Evolutionary conservation across 2,329 filamentous ascomycete species (phyloP).

Genomic region (Sphaceloma murrayae): DNA sequence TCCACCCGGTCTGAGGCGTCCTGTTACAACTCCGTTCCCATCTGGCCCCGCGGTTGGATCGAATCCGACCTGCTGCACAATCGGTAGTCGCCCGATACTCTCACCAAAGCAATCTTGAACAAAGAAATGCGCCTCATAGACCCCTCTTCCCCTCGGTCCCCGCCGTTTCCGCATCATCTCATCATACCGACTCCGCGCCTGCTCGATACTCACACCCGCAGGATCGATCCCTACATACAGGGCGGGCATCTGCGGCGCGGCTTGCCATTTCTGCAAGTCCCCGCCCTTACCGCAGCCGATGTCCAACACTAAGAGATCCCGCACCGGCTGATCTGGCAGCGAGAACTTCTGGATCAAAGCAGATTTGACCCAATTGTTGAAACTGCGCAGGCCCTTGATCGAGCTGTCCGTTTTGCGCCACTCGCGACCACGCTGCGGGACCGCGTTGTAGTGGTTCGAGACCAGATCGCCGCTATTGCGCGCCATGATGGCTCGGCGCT

Average conservation of each 20-base stretch:
- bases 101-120: slow-evolving; percentile 90
- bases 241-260: slow-evolving; percentile 80
- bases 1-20: slow-evolving; percentile 59
- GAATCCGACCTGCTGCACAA: slow-evolving; percentile 80
- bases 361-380: slow-evolving; percentile 99
- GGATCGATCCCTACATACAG: slow-evolving; percentile 92
- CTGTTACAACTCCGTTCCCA: slow-evolving; percentile 47
- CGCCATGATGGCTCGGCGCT: slow-evolving; percentile 44
- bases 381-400: slow-evolving; percentile 86
- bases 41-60: slow-evolving; percentile 58
- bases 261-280: slow-evolving; percentile 91
- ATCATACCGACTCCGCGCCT: slow-evolving; percentile 75
- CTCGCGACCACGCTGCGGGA: slow-evolving; percentile 84
- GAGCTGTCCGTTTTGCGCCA: slow-evolving; percentile 91
- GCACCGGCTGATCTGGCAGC: slow-evolving; percentile 34
- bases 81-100: slow-evolving; percentile 67
- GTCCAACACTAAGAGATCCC: slow-evolving; percentile 73
- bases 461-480: slow-evolving; percentile 66
- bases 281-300: slow-evolving; percentile 96
- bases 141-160: slow-evolving; percentile 29
- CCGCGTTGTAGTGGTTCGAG: slow-evolving; percentile 87
- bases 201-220: slow-evolving; percentile 82
- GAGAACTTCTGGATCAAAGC: slow-evolving; percentile 95
- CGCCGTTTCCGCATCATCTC: slow-evolving; percentile 53
- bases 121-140: slow-evolving; percentile 81